phyloP scores from a whole-genome alignment of 2,329 filamentous ascomycete genomes.

The Dendrostoma leiphaemia region DNA sequence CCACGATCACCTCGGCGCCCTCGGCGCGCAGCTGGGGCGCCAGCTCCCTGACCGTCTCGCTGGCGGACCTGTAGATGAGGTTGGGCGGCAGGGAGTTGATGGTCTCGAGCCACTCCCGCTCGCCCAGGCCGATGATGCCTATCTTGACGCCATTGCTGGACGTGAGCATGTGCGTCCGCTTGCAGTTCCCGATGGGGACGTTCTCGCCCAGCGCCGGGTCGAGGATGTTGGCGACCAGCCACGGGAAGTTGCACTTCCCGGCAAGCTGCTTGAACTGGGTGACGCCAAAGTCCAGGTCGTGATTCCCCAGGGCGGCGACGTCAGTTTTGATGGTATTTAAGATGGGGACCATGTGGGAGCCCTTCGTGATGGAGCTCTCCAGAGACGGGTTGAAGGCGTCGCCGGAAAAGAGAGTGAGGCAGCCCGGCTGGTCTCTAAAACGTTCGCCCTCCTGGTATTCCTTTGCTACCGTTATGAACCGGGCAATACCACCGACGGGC shows the following conservation, averaged over 20 bases:
- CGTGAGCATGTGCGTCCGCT: conserved; percentile 73
- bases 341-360: conserved; percentile 83
- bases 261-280: conserved; percentile 73
- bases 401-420: conserved; percentile 83
- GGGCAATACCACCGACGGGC: conserved; percentile 75
- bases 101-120: conserved; percentile 85
- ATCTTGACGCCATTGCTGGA: conserved; percentile 82
- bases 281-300: conserved; percentile 90
- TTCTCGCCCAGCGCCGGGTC: conserved; percentile 77
- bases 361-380: conserved; percentile 87
- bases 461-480: conserved; percentile 77
- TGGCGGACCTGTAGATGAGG: conserved; percentile 78
- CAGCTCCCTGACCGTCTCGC: conserved; percentile 71
- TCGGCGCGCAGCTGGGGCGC: conserved; percentile 70
- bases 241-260: conserved; percentile 77
- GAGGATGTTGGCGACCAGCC: conserved; percentile 85
- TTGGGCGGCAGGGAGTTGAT: conserved; percentile 83
- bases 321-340: conserved; percentile 76
- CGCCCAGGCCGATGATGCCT: conserved; percentile 80
- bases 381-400: conserved; percentile 91
- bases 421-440: conserved; percentile 61
- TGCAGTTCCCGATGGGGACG: conserved; percentile 72
- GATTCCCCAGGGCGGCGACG: conserved; percentile 84
- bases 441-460: conserved; percentile 65
- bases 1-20: conserved; percentile 80